Conservation (phyloP, 257 asterid genomes). For the Scutellaria galericulata region DNA sequence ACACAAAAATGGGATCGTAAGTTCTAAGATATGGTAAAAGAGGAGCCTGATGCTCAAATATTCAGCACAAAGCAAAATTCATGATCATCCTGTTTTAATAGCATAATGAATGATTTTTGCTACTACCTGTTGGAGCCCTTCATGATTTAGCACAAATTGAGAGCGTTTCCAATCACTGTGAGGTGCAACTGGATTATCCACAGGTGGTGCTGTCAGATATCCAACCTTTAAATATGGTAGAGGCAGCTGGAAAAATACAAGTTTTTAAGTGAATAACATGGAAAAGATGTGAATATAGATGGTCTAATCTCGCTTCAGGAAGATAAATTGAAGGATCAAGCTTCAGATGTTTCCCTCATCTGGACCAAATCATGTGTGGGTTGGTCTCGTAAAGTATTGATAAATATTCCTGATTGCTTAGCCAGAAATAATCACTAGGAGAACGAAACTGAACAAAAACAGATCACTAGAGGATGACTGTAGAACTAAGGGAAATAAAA, state of each 20-base stretch:
- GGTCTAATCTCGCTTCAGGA: not conserved
- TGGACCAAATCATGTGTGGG: not conserved
- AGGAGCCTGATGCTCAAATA: not conserved
- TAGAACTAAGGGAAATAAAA: not conserved
- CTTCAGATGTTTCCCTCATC: not conserved
- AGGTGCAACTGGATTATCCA: conserved; percentile 86
- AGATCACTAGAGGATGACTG: conserved; percentile 16
- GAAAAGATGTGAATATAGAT: not conserved
- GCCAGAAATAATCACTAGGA: not conserved
- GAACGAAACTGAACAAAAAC: conserved; percentile 20
- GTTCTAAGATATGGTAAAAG: not conserved
- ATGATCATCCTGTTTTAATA: not conserved
- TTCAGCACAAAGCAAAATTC: conserved; percentile 15
- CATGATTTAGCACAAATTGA: conserved; percentile 84
- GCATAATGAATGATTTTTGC: not conserved
- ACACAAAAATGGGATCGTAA: conserved; percentile 1
- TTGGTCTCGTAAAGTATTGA: conserved; percentile 8
- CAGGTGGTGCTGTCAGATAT: conserved; percentile 90
- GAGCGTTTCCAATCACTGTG: conserved; percentile 94
- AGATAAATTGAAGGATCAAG: not conserved
- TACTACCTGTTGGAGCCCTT: conserved; percentile 89
- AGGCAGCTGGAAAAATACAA: conserved; percentile 76
- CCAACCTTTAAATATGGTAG: conserved; percentile 92
- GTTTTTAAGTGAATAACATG: conserved; percentile 32
- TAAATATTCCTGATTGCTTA: not conserved